Evolutionary conservation across 176 grass and related monocot genomes (phyloP), one percentile per base, ranked within the genome.

Genomic region (Secale cereale): DNA sequence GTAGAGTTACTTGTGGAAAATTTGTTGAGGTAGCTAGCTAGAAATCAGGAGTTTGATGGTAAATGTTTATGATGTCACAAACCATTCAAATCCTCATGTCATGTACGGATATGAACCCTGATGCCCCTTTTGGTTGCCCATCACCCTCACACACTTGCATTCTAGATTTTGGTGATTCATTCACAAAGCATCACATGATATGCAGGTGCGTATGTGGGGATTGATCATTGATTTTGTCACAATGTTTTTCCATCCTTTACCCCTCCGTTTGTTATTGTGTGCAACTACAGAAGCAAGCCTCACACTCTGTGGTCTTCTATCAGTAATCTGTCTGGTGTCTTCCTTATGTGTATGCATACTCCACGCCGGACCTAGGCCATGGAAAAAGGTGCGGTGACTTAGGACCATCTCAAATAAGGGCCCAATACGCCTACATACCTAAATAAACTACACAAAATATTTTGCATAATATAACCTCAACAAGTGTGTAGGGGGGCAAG

Each of bases 1-100:
- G 97, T 99, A 16, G 97, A 99, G 60, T 99, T 93, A 54, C 85
- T 99, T 11, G 93, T 99, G 80, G 97, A 99, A 81, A 99, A 99
- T 82, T 70, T 94, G 67, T 84, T 99, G 61, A 92, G 79, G 70
- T 93, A 99, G 77, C 91, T 99, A 77, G 91, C 91, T 86, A 93
- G 93, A 28, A 94, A 94, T 87, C 84, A 91, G 78, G 97, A 99
- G 86, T 48, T 89, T 99, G 70, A 85, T 94, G 81, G 91, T 99
- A 26, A 99, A 99, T 89, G 93, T 99, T 76, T 99, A 89, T 86
- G 97, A 99, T 85, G 86, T 96, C 78, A 99, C 97, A 46, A 92
- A 99, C 61, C 27, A 74, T 79, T 96, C 91, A 32, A 52, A 94
- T 63, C 93, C 93, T 41, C 89, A 96, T 78, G 84, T 94, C 78